Evolutionary conservation across 306 rosid genomes (phyloP).

Genomic region (Cicer judaicum): DNA sequence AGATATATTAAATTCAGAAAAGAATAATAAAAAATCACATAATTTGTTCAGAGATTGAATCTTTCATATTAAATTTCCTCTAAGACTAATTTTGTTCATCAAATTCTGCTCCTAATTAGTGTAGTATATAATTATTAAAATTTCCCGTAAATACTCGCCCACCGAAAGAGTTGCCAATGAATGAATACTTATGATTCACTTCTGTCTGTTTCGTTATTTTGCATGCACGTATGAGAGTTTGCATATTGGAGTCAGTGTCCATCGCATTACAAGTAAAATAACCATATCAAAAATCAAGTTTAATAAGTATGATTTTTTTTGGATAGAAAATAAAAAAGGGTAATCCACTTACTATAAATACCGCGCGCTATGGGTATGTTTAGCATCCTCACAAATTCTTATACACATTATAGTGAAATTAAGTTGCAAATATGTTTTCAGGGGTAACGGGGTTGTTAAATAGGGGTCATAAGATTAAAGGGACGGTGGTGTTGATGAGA

Average conservation of each 20-base stretch:
- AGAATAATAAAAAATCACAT: too few relatives aligned
- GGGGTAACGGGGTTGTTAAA: conserved; percentile 6
- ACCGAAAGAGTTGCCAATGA: too few relatives aligned
- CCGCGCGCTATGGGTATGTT: neutral
- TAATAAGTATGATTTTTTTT: too few relatives aligned
- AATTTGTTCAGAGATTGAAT: too few relatives aligned
- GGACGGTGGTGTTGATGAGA: conserved; percentile 49
- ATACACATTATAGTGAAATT: neutral
- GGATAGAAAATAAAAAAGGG: too few relatives aligned
- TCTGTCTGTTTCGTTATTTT: neutral
- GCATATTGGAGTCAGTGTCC: conserved; percentile 19
- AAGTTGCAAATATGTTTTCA: conserved; percentile 44
- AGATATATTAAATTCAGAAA: too few relatives aligned
- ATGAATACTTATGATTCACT: neutral
- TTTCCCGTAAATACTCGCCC: too few relatives aligned
- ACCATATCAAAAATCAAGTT: too few relatives aligned
- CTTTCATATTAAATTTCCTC: too few relatives aligned
- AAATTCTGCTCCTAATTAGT: too few relatives aligned
- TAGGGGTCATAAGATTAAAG: conserved; percentile 43
- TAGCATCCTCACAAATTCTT: neutral
- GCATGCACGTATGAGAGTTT: conserved; percentile 18
- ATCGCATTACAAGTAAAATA: neutral
- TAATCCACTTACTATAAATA: conserved; percentile 34
- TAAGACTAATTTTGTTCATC: too few relatives aligned
- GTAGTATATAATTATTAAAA: too few relatives aligned